Base-by-base conservation (phyloP, 176 grass and related monocot species). In the Phoenix roebelenii region DNA sequence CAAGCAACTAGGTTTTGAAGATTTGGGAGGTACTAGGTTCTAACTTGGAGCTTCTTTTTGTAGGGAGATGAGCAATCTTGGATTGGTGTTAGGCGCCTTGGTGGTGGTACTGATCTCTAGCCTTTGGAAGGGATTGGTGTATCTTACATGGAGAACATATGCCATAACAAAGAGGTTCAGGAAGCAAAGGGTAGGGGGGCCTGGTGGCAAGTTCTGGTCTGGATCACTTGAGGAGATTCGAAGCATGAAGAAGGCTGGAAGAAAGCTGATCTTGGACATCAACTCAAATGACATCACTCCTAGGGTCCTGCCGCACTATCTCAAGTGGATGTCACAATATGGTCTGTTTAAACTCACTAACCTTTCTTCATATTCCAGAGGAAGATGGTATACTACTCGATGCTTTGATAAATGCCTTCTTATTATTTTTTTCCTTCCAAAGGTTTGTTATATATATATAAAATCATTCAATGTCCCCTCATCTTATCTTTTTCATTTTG, bases 311-410 rank as follows among this genome's bases (percentile, higher is more conserved):
- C 74, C 73, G 1, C 71, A 87, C 16, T 82, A 79, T 54, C 23
- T 49, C 19, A 16, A 82, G 5, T 87, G 84, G 84, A 79, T 82
- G 50, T 44, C 70, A 1, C 57, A 44, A 73, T 87, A 82, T 52
- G 84, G 81, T 85, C 10, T 15, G 2, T 3, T 3, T 18, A 35
- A 35, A 35, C 32, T 35, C 32, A 10, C 32, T 35, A 9, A 6
- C 5, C 15, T 22, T 17, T 44, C 50, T 32, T 22, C 54, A 16
- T 15, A 16, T 35, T 28, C 25, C 7, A 10, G 32, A 35, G 32
- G 5, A 35, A 9, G 32, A 35, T 32, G 5, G 7, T 32, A 32
- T 32, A 32, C 7, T 32, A 32, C 5, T 7, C 1, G 30, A 20
- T 32, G 30, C 5, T 32, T 32, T 6, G 5, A 32, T 32, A 32